Evolutionary conservation across 2,329 filamentous ascomycete genomes (phyloP).

Genomic region (Pyrenochaeta sp.): DNA sequence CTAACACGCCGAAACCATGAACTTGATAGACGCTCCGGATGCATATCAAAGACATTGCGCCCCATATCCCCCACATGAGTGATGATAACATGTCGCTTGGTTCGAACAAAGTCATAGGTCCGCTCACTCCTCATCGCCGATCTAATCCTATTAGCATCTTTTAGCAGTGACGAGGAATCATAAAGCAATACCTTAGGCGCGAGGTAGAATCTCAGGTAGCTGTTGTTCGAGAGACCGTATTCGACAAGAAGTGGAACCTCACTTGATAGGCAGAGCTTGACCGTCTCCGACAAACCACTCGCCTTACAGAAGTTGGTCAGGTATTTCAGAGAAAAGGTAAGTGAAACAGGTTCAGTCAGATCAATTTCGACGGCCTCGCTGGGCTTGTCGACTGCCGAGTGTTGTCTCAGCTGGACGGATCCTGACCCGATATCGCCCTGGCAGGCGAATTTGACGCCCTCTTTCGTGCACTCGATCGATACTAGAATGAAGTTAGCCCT

Average conservation of each 20-base stretch:
- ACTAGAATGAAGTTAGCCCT: constrained; percentile 64
- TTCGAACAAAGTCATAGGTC: constrained; percentile 21
- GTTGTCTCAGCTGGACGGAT: constrained; percentile 87
- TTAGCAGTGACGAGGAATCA: not conserved
- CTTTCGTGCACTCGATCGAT: constrained; percentile 94
- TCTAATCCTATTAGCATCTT: constrained; percentile 62
- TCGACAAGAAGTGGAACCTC: constrained; percentile 97
- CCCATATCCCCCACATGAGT: constrained; percentile 33
- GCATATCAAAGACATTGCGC: constrained; percentile 39
- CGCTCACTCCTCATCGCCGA: constrained; percentile 70
- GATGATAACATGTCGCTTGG: constrained; percentile 37
- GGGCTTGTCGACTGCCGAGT: constrained; percentile 89
- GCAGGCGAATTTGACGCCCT: constrained; percentile 94
- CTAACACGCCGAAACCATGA: constrained; percentile 21
- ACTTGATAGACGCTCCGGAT: constrained; percentile 33
- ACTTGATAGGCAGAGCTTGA: constrained; percentile 93
- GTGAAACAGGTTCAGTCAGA: constrained; percentile 87
- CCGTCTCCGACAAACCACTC: constrained; percentile 77
- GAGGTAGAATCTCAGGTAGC: constrained; percentile 95
- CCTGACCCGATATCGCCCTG: constrained; percentile 96
- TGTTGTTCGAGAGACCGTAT: constrained; percentile 83
- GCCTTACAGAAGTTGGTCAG: constrained; percentile 99
- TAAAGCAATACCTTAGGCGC: constrained; percentile 83
- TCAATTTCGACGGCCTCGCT: constrained; percentile 86
- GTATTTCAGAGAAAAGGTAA: constrained; percentile 99